Conservation (phyloP, 768 basidiomycete species). For the Lactarius tabidus region DNA sequence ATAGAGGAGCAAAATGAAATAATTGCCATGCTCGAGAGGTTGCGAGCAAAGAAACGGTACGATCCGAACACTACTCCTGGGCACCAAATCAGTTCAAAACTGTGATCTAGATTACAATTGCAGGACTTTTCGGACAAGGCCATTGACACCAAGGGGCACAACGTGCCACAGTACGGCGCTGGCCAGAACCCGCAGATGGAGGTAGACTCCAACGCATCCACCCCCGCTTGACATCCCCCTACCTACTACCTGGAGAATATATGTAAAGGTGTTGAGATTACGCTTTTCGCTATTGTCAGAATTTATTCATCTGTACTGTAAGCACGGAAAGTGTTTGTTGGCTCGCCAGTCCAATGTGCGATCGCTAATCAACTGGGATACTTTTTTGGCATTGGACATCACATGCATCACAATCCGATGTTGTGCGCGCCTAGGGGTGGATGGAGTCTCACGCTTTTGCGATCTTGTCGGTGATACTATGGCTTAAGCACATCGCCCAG, state of each 20-base stretch:
- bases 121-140: conserved; percentile 46
- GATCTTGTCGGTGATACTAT: neutral
- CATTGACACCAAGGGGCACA: conserved; percentile 33
- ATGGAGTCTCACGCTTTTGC: neutral
- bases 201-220: conserved; percentile 72
- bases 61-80: conserved; percentile 14
- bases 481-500: no score
- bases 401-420: no score
- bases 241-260: neutral
- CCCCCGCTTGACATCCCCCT: conserved; percentile 39
- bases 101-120: conserved; percentile 46
- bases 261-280: neutral
- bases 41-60: conserved; percentile 63
- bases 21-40: conserved; percentile 59
- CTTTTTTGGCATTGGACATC: neutral
- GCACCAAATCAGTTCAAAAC: neutral
- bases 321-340: neutral
- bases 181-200: conserved; percentile 49
- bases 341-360: conserved; percentile 32
- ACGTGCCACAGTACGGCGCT: conserved; percentile 10
- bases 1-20: conserved; percentile 68
- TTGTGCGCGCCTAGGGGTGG: no score
- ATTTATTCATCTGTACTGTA: conserved; percentile 16
- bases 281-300: neutral
- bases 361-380: neutral